Percentiles rank a stretch among this genome's conserved stretches.
Conservation (phyloP, 2,329 filamentous ascomycete species). For the Grosmannia serpens region DNA sequence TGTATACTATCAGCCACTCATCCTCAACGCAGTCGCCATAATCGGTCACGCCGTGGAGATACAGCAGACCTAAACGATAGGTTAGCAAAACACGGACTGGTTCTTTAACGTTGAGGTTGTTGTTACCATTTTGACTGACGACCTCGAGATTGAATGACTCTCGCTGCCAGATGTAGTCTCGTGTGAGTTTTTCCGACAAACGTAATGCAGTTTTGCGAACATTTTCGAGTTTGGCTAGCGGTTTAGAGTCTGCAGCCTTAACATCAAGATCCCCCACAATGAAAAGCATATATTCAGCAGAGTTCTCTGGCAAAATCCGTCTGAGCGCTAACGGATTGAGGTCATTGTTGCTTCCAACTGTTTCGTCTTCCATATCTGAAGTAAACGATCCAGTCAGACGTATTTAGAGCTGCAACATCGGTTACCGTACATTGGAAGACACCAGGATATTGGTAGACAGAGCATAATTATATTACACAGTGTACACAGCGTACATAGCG, state of each 20-base stretch:
- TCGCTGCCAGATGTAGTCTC: constrained; percentile 90
- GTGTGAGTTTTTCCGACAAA: constrained; percentile 53
- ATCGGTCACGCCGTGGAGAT: constrained; percentile 66
- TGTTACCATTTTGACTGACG: constrained; percentile 44
- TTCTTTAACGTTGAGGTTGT: not conserved
- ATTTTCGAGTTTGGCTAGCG: constrained; percentile 55
- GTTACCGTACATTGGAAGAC: not conserved
- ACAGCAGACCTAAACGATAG: constrained; percentile 34
- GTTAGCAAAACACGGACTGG: not conserved
- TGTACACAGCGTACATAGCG: too few relatives aligned
- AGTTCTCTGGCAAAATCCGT: constrained; percentile 58
- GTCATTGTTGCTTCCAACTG: not conserved
- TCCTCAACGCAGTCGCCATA: constrained; percentile 94
- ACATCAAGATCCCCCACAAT: constrained; percentile 45
- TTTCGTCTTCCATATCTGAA: not conserved
- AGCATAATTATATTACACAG: not conserved
- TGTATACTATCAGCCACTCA: constrained; percentile 91
- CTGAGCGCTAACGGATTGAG: not conserved
- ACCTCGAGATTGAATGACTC: constrained; percentile 64
- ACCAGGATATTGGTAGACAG: not conserved
- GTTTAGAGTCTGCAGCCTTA: constrained; percentile 31
- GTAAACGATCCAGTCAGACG: not conserved
- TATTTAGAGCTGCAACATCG: not conserved
- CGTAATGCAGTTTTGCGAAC: constrained; percentile 58
- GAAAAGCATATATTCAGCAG: constrained; percentile 74